Percentiles rank a stretch among this genome's conserved stretches.
Conservation (phyloP, 2,329 filamentous ascomycete species). For the Ciborinia camelliae region DNA sequence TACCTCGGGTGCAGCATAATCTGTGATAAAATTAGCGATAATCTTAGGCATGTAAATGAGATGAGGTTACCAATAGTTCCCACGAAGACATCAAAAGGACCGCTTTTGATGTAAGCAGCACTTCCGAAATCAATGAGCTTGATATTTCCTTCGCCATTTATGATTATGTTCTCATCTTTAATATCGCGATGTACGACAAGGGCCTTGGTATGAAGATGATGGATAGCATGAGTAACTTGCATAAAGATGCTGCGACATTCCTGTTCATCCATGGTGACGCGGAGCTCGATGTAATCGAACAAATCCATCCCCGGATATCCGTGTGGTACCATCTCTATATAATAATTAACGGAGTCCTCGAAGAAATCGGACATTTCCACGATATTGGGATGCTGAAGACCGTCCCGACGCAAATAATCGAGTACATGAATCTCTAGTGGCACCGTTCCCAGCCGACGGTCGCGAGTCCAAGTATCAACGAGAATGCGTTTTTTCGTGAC, state of each 20-base stretch:
- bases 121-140: conserved; percentile 98
- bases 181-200: conserved; percentile 95
- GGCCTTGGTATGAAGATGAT: conserved; percentile 87
- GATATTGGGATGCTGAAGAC: conserved; percentile 64
- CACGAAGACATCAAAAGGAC: conserved; percentile 97
- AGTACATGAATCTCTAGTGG: conserved; percentile 96
- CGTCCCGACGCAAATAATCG: conserved; percentile 80
- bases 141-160: conserved; percentile 92
- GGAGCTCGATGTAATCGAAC: conserved; percentile 97
- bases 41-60: neutral
- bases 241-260: conserved; percentile 94
- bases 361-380: conserved; percentile 73
- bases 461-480: conserved; percentile 96
- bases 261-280: conserved; percentile 91
- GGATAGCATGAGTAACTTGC: conserved; percentile 84
- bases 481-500: conserved; percentile 96
- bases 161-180: conserved; percentile 96
- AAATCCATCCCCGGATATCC: conserved; percentile 96
- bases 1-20: conserved; percentile 98
- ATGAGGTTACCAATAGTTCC: conserved; percentile 82
- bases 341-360: conserved; percentile 86
- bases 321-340: conserved; percentile 97
- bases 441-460: conserved; percentile 87
- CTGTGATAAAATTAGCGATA: conserved; percentile 45
- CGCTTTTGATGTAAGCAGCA: conserved; percentile 96